A percentile compares a stretch with the other conserved stretches of the same genome.
phyloP scores from a whole-genome alignment of 129 eudicot genomes.

The Artemisia annua region DNA sequence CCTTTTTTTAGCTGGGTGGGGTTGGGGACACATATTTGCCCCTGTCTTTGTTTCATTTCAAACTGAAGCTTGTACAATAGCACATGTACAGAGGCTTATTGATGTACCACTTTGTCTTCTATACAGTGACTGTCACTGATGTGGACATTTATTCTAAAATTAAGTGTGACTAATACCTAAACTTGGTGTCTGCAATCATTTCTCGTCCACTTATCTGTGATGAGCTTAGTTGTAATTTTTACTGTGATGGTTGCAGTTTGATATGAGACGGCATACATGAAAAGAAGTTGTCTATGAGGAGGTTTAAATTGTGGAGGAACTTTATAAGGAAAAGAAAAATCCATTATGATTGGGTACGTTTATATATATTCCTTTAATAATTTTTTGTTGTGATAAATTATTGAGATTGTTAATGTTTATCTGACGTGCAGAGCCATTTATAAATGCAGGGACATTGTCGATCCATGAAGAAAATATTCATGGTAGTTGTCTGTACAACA shows the following conservation, averaged over 20 bases:
- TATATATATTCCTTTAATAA: constrained; percentile 5
- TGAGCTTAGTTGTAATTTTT: constrained; percentile 20
- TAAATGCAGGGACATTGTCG: constrained; percentile 60
- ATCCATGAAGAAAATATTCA: constrained; percentile 62
- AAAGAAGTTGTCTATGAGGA: constrained; percentile 61
- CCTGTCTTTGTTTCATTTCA: no score
- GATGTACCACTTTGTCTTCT: not conserved
- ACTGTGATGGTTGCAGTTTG: constrained; percentile 37
- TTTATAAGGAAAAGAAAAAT: constrained; percentile 45
- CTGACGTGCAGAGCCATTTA: no score
- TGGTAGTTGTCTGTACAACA: constrained; percentile 64
- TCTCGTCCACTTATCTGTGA: constrained; percentile 9
- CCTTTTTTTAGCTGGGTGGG: no score
- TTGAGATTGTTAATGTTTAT: no score
- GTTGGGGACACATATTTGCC: no score
- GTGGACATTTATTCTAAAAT: constrained; percentile 7
- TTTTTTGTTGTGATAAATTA: constrained; percentile 4
- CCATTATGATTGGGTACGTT: constrained; percentile 61
- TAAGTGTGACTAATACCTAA: not conserved
- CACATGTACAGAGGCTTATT: no score
- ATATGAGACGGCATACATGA: constrained; percentile 44
- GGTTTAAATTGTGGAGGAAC: constrained; percentile 64
- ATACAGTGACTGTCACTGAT: no score
- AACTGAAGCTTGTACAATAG: no score
- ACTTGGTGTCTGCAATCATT: no score